These are phyloP conservation scores for Plectosphaerella sp. DNA, from an alignment of 2,329 filamentous ascomycete species.

Conservation along the genomic window DNA sequence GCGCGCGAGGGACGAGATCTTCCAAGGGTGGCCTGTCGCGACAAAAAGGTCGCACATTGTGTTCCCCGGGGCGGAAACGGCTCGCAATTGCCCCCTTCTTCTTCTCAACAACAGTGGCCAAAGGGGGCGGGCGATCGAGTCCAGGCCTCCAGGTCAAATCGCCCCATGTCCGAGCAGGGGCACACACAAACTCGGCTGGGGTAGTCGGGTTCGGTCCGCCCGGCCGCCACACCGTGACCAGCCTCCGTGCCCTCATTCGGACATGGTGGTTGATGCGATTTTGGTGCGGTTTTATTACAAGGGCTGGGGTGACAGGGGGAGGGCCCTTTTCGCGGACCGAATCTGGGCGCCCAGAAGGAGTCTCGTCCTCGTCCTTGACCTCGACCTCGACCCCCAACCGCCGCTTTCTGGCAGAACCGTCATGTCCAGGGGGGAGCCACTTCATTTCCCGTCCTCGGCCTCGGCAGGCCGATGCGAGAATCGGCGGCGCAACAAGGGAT, in stretches of 20 bases:
- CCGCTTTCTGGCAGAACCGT: too few relatives aligned
- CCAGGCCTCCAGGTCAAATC: background rate
- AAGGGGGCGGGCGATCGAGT: background rate
- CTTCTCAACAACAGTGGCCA: background rate
- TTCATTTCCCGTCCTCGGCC: background rate
- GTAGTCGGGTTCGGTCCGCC: background rate
- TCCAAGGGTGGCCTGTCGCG: too few relatives aligned
- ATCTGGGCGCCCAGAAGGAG: too few relatives aligned
- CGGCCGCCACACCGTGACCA: background rate
- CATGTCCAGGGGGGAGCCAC: too few relatives aligned
- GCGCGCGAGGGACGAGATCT: background rate
- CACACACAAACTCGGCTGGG: background rate
- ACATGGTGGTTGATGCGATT: background rate
- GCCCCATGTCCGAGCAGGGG: background rate
- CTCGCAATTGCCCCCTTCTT: background rate
- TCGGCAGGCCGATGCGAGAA: background rate
- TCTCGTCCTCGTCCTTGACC: too few relatives aligned
- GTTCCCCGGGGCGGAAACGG: too few relatives aligned
- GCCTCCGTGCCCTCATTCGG: background rate
- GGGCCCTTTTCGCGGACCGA: too few relatives aligned
- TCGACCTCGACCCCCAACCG: too few relatives aligned
- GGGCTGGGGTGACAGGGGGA: too few relatives aligned
- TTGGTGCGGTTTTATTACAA: background rate
- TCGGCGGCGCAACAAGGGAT: too few relatives aligned
- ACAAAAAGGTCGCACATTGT: background rate